phyloP scores from a whole-genome alignment of 208 protist genomes.

The Porcisia hertigi region DNA sequence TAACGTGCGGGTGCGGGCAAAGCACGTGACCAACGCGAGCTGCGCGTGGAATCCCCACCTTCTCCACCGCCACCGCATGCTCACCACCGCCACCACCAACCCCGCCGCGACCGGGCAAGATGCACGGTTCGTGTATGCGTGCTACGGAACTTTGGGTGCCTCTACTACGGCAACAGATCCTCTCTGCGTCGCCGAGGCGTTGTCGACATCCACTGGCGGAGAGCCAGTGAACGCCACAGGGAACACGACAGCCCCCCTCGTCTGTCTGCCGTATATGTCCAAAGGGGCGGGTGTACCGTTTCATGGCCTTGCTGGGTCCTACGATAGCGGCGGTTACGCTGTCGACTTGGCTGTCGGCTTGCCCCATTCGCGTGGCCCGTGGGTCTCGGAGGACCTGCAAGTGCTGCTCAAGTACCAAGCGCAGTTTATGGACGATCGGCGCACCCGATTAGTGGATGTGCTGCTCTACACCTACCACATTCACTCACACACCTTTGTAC shows the following conservation, averaged over 20 bases:
- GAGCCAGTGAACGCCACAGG: not conserved
- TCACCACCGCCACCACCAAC: not conserved
- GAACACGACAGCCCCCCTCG: not conserved
- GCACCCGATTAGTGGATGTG: slow-evolving; percentile 17
- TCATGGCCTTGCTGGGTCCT: not conserved
- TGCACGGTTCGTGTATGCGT: not conserved
- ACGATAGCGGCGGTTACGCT: slow-evolving; percentile 17
- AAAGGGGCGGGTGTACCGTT: slow-evolving; percentile 7
- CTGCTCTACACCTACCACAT: slow-evolving; percentile 27
- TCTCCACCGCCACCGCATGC: not conserved
- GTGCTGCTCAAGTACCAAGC: not conserved
- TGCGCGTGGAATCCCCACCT: slow-evolving; percentile 21
- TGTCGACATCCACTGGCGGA: not conserved
- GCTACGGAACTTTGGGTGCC: slow-evolving; percentile 2
- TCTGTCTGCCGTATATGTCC: not conserved
- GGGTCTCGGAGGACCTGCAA: not conserved
- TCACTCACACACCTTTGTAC: slow-evolving; percentile 16
- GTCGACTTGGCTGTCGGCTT: slow-evolving; percentile 9
- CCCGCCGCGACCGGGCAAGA: not conserved
- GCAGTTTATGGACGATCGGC: slow-evolving; percentile 9
- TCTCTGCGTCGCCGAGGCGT: not conserved
- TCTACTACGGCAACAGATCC: not conserved
- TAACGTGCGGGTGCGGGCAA: slow-evolving; percentile 12
- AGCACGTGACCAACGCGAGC: slow-evolving; percentile 17
- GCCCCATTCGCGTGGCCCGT: not conserved